These are phyloP conservation scores for Mycosarcoma mackinlayi DNA, from an alignment of 1,284 basidiomycete genomes.

Conservation along the genomic window DNA sequence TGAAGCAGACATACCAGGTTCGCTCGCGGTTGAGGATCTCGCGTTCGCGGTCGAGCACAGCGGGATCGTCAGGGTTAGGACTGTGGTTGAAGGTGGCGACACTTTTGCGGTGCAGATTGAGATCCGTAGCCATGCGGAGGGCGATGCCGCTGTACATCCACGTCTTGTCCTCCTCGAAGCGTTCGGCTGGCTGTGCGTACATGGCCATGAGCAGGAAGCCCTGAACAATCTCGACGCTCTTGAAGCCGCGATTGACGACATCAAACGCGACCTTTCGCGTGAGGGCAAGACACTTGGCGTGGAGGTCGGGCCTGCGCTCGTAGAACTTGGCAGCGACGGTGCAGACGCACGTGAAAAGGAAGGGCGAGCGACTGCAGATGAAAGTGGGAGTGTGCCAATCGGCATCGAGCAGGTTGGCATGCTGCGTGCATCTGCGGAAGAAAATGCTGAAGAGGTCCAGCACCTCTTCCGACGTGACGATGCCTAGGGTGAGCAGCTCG, in stretches of 20 bases:
- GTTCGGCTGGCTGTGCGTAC: conserved; percentile 69
- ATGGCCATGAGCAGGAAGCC: conserved; percentile 68
- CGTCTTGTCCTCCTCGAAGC: conserved; percentile 94
- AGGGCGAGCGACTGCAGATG: conserved; percentile 65
- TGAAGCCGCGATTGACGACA: conserved; percentile 77
- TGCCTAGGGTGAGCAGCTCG: conserved; percentile 82
- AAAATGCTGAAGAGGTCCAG: conserved; percentile 91
- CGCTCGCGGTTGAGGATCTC: conserved; percentile 93
- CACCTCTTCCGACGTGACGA: conserved; percentile 82
- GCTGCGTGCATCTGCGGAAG: conserved; percentile 71
- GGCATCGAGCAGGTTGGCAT: conserved; percentile 62
- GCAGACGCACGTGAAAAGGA: conserved; percentile 75
- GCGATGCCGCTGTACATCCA: conserved; percentile 75
- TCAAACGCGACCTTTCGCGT: conserved; percentile 89
- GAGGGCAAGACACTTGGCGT: conserved; percentile 81
- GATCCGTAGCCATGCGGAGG: conserved; percentile 89
- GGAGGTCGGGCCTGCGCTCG: conserved; percentile 82
- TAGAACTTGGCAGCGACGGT: conserved; percentile 93
- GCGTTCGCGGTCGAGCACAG: conserved; percentile 74
- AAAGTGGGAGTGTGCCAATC: conserved; percentile 68
- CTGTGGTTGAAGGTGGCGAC: conserved; percentile 71
- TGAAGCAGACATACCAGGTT: conserved; percentile 92
- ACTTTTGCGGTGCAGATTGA: conserved; percentile 92
- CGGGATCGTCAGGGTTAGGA: conserved; percentile 63
- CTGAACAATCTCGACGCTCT: conserved; percentile 81